Evolutionary conservation across 805 yeast species (phyloP).

Genomic region (Barnettozyma californica): DNA sequence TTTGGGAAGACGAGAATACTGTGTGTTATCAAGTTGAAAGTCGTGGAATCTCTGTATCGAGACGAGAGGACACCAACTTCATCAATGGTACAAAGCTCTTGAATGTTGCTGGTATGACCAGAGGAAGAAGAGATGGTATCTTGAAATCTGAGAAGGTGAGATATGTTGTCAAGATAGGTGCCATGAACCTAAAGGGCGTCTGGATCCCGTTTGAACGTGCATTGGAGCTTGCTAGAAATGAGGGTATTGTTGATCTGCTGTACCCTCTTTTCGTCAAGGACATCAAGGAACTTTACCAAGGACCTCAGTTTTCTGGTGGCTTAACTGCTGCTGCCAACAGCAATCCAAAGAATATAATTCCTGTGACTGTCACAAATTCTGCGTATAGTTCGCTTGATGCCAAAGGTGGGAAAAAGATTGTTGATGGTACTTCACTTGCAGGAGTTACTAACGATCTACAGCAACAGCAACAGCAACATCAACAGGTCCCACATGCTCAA

Average conservation of each 20-base stretch:
- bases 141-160: constrained; percentile 60
- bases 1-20: constrained; percentile 75
- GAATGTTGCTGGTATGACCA: constrained; percentile 68
- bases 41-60: constrained; percentile 58
- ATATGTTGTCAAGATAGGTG: constrained; percentile 69
- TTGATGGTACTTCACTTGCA: not conserved
- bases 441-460: constrained; percentile 1
- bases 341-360: constrained; percentile 25
- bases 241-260: constrained; percentile 52
- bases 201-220: constrained; percentile 77
- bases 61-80: constrained; percentile 69
- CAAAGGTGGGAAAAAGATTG: constrained; percentile 15
- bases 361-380: constrained; percentile 25
- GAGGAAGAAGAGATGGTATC: constrained; percentile 70
- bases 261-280: constrained; percentile 63
- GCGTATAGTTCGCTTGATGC: constrained; percentile 18
- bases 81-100: constrained; percentile 66
- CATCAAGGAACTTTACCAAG: constrained; percentile 39
- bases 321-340: constrained; percentile 26
- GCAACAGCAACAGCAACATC: constrained; percentile 7
- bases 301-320: constrained; percentile 28
- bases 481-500: constrained; percentile 7
- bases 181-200: constrained; percentile 70
- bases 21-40: constrained; percentile 70
- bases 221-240: constrained; percentile 61